phyloP scores from a whole-genome alignment of 2,329 filamentous ascomycete species.

The Pestalotiopsis sp. region DNA sequence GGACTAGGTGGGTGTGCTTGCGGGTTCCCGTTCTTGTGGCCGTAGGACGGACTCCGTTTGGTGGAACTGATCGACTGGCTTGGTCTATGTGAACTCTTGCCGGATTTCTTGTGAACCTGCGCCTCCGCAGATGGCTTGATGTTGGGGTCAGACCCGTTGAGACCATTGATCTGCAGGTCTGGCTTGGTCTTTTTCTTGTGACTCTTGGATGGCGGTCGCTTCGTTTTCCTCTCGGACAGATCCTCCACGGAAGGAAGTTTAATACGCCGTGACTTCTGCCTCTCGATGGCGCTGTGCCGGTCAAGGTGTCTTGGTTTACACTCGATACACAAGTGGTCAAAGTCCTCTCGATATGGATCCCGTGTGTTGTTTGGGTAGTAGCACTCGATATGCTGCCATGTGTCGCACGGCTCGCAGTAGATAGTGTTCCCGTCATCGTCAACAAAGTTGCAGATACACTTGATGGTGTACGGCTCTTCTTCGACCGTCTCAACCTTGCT shows the following conservation, averaged over 20 bases:
- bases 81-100: constrained; percentile 77
- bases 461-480: constrained; percentile 91
- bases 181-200: constrained; percentile 90
- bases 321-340: constrained; percentile 85
- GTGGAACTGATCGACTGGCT: constrained; percentile 76
- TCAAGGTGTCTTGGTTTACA: constrained; percentile 82
- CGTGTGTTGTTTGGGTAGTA: constrained; percentile 80
- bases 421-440: constrained; percentile 98
- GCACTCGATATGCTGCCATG: constrained; percentile 98
- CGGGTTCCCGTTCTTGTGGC: constrained; percentile 63
- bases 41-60: constrained; percentile 66
- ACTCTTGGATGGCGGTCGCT: constrained; percentile 76
- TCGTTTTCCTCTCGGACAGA: constrained; percentile 68
- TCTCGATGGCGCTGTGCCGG: constrained; percentile 72
- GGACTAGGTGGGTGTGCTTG: constrained; percentile 70
- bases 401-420: constrained; percentile 92
- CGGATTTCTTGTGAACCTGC: constrained; percentile 71
- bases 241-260: constrained; percentile 48
- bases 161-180: constrained; percentile 70
- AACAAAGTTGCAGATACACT: constrained; percentile 92
- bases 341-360: constrained; percentile 71
- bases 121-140: constrained; percentile 49
- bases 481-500: constrained; percentile 61
- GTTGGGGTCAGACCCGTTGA: constrained; percentile 59
- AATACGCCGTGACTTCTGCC: constrained; percentile 63